Conservation (phyloP, 2,329 filamentous ascomycete genomes). For the Trichophyton equinum region DNA sequence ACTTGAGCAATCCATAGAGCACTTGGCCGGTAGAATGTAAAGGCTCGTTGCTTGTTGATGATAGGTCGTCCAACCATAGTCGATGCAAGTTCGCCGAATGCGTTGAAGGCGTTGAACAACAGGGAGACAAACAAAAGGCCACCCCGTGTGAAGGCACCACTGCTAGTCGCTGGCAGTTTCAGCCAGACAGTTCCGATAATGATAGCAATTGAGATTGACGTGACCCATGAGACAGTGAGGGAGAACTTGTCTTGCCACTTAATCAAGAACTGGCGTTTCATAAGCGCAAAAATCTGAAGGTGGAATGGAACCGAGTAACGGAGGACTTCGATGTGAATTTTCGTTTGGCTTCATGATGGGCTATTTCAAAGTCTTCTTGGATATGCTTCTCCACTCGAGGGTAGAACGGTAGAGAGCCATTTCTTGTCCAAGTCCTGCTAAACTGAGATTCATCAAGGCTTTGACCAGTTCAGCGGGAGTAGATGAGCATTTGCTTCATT, state of each 20-base stretch:
- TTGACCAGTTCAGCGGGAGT: constrained; percentile 57
- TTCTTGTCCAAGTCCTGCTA: constrained; percentile 28
- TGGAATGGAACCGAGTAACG: constrained; percentile 77
- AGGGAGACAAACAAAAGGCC: constrained; percentile 78
- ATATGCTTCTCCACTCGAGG: constrained; percentile 53
- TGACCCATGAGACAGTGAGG: constrained; percentile 51
- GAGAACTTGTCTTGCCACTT: constrained; percentile 64
- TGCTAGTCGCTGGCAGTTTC: constrained; percentile 52
- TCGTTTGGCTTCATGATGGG: constrained; percentile 67
- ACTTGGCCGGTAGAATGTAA: constrained; percentile 80
- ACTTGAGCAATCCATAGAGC: constrained; percentile 68
- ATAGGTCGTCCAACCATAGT: constrained; percentile 82
- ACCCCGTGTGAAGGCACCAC: constrained; percentile 65
- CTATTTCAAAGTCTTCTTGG: constrained; percentile 63
- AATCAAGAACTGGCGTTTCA: constrained; percentile 68
- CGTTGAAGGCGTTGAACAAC: constrained; percentile 72
- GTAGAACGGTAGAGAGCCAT: constrained; percentile 53
- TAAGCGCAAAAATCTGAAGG: constrained; percentile 44
- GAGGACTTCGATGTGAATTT: constrained; percentile 57
- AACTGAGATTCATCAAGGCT: constrained; percentile 43
- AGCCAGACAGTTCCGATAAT: constrained; percentile 74
- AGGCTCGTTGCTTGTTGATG: constrained; percentile 77
- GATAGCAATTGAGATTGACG: constrained; percentile 63
- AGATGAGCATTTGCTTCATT: constrained; percentile 40
- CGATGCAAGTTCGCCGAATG: constrained; percentile 66